Conservation (phyloP, 495 filamentous ascomycete genomes). For the Penicillium tannophilum region DNA sequence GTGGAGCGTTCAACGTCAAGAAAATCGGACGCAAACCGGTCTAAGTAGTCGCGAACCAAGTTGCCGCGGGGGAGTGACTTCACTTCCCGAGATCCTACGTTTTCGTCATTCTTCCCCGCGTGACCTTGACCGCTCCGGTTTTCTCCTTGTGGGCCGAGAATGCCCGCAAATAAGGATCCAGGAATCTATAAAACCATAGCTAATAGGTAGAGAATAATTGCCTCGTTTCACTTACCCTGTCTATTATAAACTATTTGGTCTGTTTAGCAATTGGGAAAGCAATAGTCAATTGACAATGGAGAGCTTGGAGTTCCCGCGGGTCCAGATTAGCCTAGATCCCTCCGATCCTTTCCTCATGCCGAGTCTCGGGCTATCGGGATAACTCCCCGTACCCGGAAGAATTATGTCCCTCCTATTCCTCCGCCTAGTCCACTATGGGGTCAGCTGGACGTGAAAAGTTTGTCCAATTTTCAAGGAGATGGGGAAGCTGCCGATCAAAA, state of each 20-base stretch:
- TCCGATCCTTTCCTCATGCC: conserved; percentile 8
- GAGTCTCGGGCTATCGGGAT: conserved; percentile 1
- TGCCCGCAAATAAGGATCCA: neutral
- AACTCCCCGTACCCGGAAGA: neutral
- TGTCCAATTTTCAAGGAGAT: neutral
- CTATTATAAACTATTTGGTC: neutral
- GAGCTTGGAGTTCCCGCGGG: neutral
- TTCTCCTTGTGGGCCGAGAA: conserved; percentile 15
- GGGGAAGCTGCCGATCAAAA: neutral
- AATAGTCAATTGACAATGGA: neutral
- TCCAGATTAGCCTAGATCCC: neutral
- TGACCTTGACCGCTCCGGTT: conserved; percentile 25
- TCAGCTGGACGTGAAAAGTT: conserved; percentile 6
- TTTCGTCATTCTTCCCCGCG: conserved; percentile 31
- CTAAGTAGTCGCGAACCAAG: conserved; percentile 17
- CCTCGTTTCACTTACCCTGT: neutral
- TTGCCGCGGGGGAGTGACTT: conserved; percentile 18
- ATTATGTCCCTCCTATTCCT: conserved; percentile 1
- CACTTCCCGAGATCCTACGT: conserved; percentile 14
- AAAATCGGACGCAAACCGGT: conserved; percentile 20
- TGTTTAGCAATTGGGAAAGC: neutral
- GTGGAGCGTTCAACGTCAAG: conserved; percentile 18
- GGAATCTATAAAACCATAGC: neutral
- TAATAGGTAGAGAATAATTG: neutral
- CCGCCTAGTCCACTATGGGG: neutral